A percentile compares a stretch with the other conserved stretches of the same genome.
phyloP scores from a whole-genome alignment of 306 rosid genomes.

The Fragaria vesca region DNA sequence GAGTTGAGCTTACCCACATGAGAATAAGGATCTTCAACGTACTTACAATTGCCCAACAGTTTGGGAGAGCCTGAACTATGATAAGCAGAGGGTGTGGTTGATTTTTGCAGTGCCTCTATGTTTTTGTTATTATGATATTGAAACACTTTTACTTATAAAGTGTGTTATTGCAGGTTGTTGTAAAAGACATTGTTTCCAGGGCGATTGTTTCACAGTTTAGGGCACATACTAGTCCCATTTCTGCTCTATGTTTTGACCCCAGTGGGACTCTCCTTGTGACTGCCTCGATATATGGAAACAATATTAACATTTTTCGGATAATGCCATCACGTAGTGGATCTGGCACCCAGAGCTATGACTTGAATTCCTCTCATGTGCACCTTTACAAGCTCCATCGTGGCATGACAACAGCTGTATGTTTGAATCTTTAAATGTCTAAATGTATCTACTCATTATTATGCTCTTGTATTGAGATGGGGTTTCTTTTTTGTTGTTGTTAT shows the following conservation, averaged over 20 bases:
- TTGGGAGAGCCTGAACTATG: not conserved
- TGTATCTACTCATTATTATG: conserved; percentile 24
- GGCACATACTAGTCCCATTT: conserved; percentile 90
- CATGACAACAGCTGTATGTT: conserved; percentile 85
- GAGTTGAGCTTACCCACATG: not conserved
- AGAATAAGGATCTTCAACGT: not conserved
- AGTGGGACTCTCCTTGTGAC: conserved; percentile 91
- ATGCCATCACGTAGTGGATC: conserved; percentile 75
- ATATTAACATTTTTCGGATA: conserved; percentile 77
- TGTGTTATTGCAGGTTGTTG: conserved; percentile 64
- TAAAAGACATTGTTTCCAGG: conserved; percentile 74
- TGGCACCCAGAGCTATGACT: conserved; percentile 57
- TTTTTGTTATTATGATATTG: conserved; percentile 8
- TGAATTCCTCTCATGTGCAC: conserved; percentile 79
- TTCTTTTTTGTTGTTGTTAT: conserved; percentile 21
- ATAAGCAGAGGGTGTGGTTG: conserved; percentile 4
- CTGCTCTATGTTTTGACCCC: conserved; percentile 86
- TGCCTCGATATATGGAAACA: conserved; percentile 86
- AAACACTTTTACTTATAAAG: conserved; percentile 14
- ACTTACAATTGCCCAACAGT: conserved; percentile 1
- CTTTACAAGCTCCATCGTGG: conserved; percentile 94
- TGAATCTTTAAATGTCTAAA: conserved; percentile 23
- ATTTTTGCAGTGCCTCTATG: conserved; percentile 3
- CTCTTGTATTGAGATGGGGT: conserved; percentile 29
- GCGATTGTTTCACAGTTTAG: conserved; percentile 78